phyloP scores from a whole-genome alignment of 2,329 filamentous ascomycete genomes.

The Pyrenochaeta sp. region DNA sequence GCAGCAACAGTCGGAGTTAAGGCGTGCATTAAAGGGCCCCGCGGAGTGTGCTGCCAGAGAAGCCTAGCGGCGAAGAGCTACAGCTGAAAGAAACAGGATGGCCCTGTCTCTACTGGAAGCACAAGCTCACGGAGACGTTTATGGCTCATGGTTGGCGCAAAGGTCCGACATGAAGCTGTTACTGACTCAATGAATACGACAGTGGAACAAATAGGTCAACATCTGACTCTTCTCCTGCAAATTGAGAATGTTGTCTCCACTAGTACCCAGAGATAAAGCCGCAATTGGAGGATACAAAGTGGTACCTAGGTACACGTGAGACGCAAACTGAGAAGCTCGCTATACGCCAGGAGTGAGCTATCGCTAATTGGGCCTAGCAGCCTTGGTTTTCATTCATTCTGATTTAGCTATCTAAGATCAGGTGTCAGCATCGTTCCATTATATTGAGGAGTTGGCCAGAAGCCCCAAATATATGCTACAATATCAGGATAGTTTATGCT shows the following conservation, averaged over 20 bases:
- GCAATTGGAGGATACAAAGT: slow-evolving; percentile 19
- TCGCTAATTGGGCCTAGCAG: slow-evolving; percentile 12
- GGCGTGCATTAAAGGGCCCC: slow-evolving; percentile 8
- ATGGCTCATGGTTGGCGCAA: not conserved
- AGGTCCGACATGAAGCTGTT: not conserved
- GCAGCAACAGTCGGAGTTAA: slow-evolving; percentile 15
- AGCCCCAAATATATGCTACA: not conserved
- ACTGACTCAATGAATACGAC: not conserved
- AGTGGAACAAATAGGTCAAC: slow-evolving; percentile 2
- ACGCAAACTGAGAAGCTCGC: slow-evolving; percentile 13
- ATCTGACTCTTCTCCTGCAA: slow-evolving; percentile 5
- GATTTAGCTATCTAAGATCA: slow-evolving; percentile 8
- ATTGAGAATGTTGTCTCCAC: slow-evolving; percentile 5
- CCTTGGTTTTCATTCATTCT: slow-evolving; percentile 4
- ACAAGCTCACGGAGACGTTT: not conserved
- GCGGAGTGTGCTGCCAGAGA: slow-evolving; percentile 3
- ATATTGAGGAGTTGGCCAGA: slow-evolving; percentile 9
- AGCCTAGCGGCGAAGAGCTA: slow-evolving; percentile 2
- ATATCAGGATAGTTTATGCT: too few relatives aligned
- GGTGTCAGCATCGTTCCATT: slow-evolving; percentile 17
- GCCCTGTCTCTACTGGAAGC: not conserved
- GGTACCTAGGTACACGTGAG: slow-evolving; percentile 22
- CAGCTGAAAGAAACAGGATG: not conserved
- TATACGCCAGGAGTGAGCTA: slow-evolving; percentile 9
- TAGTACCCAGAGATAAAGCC: slow-evolving; percentile 10